Conservation (phyloP, 169 alveolate species). For the Perkinsus olseni region DNA sequence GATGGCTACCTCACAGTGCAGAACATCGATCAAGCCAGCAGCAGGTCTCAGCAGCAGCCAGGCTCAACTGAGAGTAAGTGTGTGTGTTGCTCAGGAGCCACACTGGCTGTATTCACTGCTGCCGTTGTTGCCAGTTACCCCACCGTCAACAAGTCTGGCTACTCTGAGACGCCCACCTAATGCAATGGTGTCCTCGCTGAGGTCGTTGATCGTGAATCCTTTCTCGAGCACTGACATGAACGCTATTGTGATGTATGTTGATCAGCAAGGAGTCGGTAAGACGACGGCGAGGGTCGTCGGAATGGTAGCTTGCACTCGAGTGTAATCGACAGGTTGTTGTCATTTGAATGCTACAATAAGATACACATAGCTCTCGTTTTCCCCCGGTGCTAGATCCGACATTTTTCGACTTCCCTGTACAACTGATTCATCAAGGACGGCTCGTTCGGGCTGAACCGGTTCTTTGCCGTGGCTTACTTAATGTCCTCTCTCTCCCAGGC, state of each 20-base stretch:
- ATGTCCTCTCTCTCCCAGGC: background rate
- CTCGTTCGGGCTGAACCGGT: no score
- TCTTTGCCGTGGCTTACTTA: background rate
- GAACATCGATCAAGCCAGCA: background rate
- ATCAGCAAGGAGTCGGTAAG: background rate
- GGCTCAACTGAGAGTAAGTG: background rate
- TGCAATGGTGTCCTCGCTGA: constrained; percentile 30
- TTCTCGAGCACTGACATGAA: constrained; percentile 27
- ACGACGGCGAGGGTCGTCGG: background rate
- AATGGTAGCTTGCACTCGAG: background rate
- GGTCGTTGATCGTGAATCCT: constrained; percentile 18
- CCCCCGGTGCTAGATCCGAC: no score
- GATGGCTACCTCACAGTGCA: background rate
- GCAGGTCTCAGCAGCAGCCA: background rate
- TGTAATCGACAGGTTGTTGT: background rate
- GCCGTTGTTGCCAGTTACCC: background rate
- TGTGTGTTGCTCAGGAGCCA: background rate
- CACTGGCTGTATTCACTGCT: no score
- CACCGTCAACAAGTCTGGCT: background rate
- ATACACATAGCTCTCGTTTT: no score
- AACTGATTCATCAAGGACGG: no score
- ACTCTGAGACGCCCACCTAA: constrained; percentile 26
- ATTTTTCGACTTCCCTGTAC: no score
- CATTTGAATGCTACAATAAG: no score
- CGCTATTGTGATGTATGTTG: constrained; percentile 25